These are phyloP conservation scores for Dactylellina parvicollis DNA, from an alignment of 2,329 filamentous ascomycete genomes.

Conservation along the genomic window DNA sequence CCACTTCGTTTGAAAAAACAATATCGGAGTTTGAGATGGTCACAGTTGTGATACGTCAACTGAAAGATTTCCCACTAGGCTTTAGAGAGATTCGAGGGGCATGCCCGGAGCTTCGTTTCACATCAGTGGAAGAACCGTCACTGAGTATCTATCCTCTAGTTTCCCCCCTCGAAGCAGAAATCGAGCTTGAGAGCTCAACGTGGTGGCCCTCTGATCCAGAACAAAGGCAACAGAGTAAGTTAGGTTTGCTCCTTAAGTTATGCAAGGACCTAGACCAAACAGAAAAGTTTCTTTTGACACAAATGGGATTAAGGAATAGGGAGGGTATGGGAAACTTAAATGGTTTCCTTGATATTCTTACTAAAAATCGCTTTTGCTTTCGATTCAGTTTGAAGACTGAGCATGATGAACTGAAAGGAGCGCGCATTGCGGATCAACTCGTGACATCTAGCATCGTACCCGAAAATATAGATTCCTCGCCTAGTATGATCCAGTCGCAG, in stretches of 20 bases:
- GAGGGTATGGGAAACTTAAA: neutral
- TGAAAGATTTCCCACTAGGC: slow-evolving; percentile 26
- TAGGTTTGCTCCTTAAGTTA: slow-evolving; percentile 40
- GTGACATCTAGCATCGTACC: neutral
- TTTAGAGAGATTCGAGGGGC: slow-evolving; percentile 15
- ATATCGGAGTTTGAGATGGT: slow-evolving; percentile 34
- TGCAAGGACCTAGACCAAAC: slow-evolving; percentile 9
- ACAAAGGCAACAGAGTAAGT: slow-evolving; percentile 17
- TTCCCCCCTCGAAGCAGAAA: slow-evolving; percentile 12
- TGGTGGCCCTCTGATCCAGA: slow-evolving; percentile 35
- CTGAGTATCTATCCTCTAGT: neutral
- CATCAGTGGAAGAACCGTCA: slow-evolving; percentile 18
- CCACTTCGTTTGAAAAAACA: neutral
- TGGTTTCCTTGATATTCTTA: slow-evolving; percentile 38
- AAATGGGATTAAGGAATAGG: neutral
- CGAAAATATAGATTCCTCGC: neutral
- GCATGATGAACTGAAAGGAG: neutral
- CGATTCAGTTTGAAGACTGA: slow-evolving; percentile 3
- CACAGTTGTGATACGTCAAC: slow-evolving; percentile 11
- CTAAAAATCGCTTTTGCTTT: slow-evolving; percentile 19
- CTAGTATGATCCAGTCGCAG: neutral
- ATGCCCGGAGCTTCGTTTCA: slow-evolving; percentile 18
- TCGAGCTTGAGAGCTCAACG: slow-evolving; percentile 44
- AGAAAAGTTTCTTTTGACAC: neutral
- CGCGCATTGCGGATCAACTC: neutral